phyloP scores from a whole-genome alignment of 75 land plant genomes.

The Cryptomeria japonica region DNA sequence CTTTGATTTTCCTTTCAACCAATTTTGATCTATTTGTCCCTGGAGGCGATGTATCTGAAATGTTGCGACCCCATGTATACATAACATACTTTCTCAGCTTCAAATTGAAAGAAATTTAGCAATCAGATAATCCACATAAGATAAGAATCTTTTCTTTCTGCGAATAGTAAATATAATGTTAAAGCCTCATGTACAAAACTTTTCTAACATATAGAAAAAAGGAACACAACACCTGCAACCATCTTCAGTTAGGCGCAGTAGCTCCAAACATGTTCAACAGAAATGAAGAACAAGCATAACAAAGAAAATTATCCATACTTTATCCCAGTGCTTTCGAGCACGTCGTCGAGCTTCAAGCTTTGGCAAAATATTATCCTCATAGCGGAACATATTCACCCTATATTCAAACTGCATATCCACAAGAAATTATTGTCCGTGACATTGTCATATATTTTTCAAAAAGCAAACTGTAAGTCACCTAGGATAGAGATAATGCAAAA shows the following conservation, averaged over 20 bases:
- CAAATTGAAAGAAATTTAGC: slow-evolving; percentile 3
- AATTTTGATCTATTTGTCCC: not conserved
- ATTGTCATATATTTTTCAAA: not conserved
- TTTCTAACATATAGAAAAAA: not conserved
- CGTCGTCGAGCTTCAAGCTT: slow-evolving; percentile 42
- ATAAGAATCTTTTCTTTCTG: not conserved
- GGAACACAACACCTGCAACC: not conserved
- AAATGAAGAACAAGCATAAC: slow-evolving; percentile 3
- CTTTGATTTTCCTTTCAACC: not conserved
- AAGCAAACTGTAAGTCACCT: not conserved
- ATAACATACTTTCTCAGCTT: slow-evolving; percentile 73
- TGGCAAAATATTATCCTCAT: slow-evolving; percentile 48
- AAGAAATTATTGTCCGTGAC: not conserved
- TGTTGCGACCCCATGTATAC: slow-evolving; percentile 51
- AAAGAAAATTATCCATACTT: slow-evolving; percentile 22
- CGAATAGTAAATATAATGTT: not conserved
- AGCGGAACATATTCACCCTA: slow-evolving; percentile 48
- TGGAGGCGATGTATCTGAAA: slow-evolving; percentile 7
- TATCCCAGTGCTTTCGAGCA: slow-evolving; percentile 61
- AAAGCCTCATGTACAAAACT: not conserved
- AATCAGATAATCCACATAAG: not conserved
- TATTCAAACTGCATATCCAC: slow-evolving; percentile 49
- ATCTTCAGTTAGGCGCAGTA: not conserved
- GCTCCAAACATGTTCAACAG: not conserved
- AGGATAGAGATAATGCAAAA: not conserved